Conservation (phyloP, 148 eudicot genomes). For the Fagopyrum homotropicum region DNA sequence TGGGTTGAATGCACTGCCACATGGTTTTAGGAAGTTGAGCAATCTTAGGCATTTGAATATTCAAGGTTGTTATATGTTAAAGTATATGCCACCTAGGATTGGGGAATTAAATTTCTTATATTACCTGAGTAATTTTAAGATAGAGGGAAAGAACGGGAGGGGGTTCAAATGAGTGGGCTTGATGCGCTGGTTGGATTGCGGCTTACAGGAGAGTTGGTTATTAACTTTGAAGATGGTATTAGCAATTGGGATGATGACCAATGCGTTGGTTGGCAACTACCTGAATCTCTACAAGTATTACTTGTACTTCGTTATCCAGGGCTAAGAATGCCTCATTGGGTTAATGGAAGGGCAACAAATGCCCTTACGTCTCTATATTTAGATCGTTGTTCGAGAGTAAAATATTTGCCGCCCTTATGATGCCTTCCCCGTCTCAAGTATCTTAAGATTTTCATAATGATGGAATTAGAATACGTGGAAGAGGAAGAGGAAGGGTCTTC, state of each 20-base stretch:
- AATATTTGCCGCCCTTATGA: background rate
- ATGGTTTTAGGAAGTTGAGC: background rate
- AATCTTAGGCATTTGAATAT: constrained; percentile 14
- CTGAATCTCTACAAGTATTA: background rate
- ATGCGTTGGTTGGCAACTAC: background rate
- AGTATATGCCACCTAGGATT: constrained; percentile 13
- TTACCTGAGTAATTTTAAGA: no score
- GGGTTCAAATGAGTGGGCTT: background rate
- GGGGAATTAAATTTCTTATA: constrained; percentile 14
- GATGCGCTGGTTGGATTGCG: background rate
- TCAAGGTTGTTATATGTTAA: constrained; percentile 4
- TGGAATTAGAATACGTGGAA: background rate
- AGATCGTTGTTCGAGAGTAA: background rate
- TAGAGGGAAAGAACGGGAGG: background rate
- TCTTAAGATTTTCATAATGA: background rate
- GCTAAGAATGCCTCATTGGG: background rate
- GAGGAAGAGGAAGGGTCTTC: background rate
- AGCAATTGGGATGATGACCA: background rate
- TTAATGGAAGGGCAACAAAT: background rate
- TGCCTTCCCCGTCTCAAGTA: background rate
- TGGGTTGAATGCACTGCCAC: constrained; percentile 9
- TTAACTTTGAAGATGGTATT: background rate
- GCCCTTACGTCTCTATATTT: background rate
- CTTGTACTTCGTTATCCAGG: background rate
- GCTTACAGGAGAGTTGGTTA: background rate